Conservation (phyloP, 1,284 basidiomycete species). For the Coniophora puteana region DNA sequence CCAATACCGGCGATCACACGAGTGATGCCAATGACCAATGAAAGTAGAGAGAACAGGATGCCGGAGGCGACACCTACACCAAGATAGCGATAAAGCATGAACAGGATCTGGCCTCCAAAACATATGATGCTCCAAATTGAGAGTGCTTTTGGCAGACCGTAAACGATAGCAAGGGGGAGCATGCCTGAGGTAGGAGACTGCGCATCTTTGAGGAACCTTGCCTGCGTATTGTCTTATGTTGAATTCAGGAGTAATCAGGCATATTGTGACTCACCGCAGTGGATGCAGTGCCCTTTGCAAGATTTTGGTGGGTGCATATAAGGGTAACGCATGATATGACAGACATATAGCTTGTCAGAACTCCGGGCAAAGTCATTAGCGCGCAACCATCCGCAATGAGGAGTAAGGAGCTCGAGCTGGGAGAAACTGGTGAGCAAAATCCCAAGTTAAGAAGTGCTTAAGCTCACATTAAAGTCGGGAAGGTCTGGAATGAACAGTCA, state of each 20-base stretch:
- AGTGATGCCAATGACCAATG: constrained; percentile 13
- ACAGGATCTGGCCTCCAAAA: constrained; percentile 19
- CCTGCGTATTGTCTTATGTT: constrained; percentile 18
- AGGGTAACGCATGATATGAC: too few relatives aligned
- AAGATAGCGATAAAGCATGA: constrained; percentile 9
- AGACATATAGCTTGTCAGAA: too few relatives aligned
- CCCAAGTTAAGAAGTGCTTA: too few relatives aligned
- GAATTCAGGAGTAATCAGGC: neutral
- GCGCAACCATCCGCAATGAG: too few relatives aligned
- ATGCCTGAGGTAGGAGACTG: constrained; percentile 21
- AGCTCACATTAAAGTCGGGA: constrained; percentile 26
- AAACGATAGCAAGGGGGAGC: constrained; percentile 18
- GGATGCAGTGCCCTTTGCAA: constrained; percentile 18
- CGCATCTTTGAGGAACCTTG: constrained; percentile 18
- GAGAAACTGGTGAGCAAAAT: too few relatives aligned
- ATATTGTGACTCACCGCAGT: constrained; percentile 19
- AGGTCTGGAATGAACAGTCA: constrained; percentile 19
- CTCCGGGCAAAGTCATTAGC: too few relatives aligned
- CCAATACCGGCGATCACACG: constrained; percentile 7
- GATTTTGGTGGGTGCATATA: constrained; percentile 19
- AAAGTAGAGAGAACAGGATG: too few relatives aligned
- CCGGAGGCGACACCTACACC: constrained; percentile 9
- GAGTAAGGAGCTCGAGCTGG: too few relatives aligned
- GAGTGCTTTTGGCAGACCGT: constrained; percentile 23
- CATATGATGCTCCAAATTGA: constrained; percentile 24